Base-by-base conservation (phyloP, 2,329 filamentous ascomycete genomes). In the Arthrobotrys megalospora region DNA sequence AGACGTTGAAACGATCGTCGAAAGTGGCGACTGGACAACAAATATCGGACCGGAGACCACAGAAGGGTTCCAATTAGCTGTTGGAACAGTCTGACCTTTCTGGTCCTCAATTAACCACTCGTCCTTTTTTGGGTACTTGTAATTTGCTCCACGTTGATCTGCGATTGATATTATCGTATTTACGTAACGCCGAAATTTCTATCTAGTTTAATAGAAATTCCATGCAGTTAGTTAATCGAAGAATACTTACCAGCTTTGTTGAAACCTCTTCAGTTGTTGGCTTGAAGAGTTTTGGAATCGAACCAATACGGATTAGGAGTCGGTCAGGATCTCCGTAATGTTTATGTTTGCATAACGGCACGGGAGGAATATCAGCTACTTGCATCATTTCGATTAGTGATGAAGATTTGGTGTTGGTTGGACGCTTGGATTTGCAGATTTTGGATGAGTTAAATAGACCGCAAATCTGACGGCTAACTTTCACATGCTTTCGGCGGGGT, bases 101-200 rank as follows among this genome's bases (percentile, higher is more conserved):
- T 8, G 12, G 12, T 38, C 8, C 12, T 12, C 12, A 12, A 12
- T 38, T 38, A 38, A 38, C 12, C 1, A 10, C 2, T 38, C 36
- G 7, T 38, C 36, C 36, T 8, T 38, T 38, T 38, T 32, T 5
- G n/a, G 52, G 16, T 12, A 36, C 28, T 58, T 34, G n/a, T 3
- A 16, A 16, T 32, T 4, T 32, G 52, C 16, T 4, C 12, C 11
- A 16, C 11, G 32, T 36, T 58, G n/a, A 28, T 36, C 52, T 36
- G 52, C 52, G 21, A 32, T 36, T 16, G 52, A 36, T 58, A 34
- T 58, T 12, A 58, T n/a, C 28, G 24, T 11, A 34, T 58, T 58
- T 16, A 58, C 36, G 36, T 58, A 58, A 34, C 52, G n/a, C 32
- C 28, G 52, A 34, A 58, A n/a, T 58, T 58, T 58, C 52, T 19